A percentile compares a stretch with the other conserved stretches of the same genome.
Conservation (phyloP, 116 monocot species). For the Dioscorea cayenensis region DNA sequence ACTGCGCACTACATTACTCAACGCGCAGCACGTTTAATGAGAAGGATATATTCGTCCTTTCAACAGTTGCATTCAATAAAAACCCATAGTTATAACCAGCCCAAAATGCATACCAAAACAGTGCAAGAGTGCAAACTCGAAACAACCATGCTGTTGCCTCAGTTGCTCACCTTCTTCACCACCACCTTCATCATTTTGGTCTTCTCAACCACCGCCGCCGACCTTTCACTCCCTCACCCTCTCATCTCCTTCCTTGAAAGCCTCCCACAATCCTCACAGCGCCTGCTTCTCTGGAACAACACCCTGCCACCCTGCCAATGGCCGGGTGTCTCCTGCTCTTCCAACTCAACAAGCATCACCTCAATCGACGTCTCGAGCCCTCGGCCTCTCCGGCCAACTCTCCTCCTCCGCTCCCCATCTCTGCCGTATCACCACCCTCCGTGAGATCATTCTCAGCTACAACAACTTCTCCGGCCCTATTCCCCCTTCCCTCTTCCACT, state of each 20-base stretch:
- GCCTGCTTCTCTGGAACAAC: slow-evolving; percentile 44
- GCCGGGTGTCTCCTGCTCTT: slow-evolving; percentile 39
- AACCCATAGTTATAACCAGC: too few species aligned
- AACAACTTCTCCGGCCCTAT: slow-evolving; percentile 42
- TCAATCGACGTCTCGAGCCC: slow-evolving; percentile 27
- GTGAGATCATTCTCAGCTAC: slow-evolving; percentile 20
- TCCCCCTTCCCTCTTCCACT: slow-evolving; percentile 34
- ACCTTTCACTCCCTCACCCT: slow-evolving; percentile 12
- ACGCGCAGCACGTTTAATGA: too few species aligned
- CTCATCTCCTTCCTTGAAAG: slow-evolving; percentile 41
- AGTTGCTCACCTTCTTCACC: background rate
- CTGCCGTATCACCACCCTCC: slow-evolving; percentile 18
- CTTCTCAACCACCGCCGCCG: background rate
- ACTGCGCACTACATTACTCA: too few species aligned
- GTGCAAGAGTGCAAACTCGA: too few species aligned
- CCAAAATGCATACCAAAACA: too few species aligned
- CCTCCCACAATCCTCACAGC: slow-evolving; percentile 31
- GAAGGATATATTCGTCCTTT: too few species aligned
- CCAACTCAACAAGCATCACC: slow-evolving; percentile 5
- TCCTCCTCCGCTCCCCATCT: slow-evolving; percentile 12
- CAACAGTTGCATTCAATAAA: too few species aligned
- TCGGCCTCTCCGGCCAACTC: slow-evolving; percentile 27
- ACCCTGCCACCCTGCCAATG: slow-evolving; percentile 32
- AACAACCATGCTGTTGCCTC: too few species aligned
- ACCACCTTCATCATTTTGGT: background rate